phyloP scores from a whole-genome alignment of 129 eudicot genomes.

The Saussurea involucrata region DNA sequence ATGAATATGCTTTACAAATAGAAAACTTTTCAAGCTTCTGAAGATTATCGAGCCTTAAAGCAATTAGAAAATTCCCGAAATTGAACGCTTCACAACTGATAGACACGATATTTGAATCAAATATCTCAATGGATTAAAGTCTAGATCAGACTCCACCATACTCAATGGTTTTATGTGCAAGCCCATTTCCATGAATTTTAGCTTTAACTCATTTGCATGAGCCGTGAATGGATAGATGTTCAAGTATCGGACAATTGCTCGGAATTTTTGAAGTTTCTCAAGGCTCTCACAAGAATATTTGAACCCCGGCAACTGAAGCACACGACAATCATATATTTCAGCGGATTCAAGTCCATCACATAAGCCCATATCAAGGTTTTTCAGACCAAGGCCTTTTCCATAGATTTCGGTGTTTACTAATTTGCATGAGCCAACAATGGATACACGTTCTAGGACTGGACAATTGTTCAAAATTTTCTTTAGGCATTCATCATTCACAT shows the following conservation, averaged over 20 bases:
- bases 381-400: constrained; percentile 22
- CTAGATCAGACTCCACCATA: constrained; percentile 13
- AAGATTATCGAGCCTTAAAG: constrained; percentile 20
- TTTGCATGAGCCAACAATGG: constrained; percentile 17
- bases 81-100: constrained; percentile 16
- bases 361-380: constrained; percentile 17
- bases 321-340: constrained; percentile 20
- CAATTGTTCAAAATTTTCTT: constrained; percentile 17
- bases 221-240: constrained; percentile 17
- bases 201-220: constrained; percentile 23
- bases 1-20: not conserved
- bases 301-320: constrained; percentile 26
- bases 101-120: constrained; percentile 23
- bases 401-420: constrained; percentile 23
- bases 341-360: constrained; percentile 20
- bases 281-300: too few species aligned
- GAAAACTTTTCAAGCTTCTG: constrained; percentile 36
- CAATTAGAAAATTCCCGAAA: not conserved
- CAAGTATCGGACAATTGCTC: constrained; percentile 17
- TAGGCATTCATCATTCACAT: constrained; percentile 32
- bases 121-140: constrained; percentile 19
- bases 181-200: constrained; percentile 19
- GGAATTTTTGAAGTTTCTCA: too few species aligned
- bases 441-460: constrained; percentile 16
- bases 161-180: constrained; percentile 25